Conservation (phyloP, 352 stramenopile genomes). For the Pythium chondricola region DNA sequence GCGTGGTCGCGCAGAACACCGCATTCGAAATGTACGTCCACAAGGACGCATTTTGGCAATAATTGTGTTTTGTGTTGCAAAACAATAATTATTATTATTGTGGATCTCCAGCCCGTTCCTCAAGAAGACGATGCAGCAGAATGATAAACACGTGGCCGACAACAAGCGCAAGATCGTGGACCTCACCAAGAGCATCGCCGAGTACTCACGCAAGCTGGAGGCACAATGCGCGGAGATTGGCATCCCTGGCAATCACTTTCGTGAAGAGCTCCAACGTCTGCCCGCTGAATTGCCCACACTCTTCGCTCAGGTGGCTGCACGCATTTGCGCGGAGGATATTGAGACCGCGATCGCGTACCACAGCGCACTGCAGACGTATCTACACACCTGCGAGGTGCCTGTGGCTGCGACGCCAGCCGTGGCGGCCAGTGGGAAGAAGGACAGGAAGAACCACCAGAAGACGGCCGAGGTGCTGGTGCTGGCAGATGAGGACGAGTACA, state of each 20-base stretch:
- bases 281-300: slow-evolving; percentile 47
- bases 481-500: slow-evolving; percentile 23
- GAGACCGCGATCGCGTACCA: slow-evolving; percentile 51
- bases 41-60: no score
- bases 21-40: slow-evolving; percentile 69
- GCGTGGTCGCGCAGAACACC: slow-evolving; percentile 69
- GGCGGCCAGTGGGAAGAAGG: slow-evolving; percentile 27
- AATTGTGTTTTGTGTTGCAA: no score
- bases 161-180: slow-evolving; percentile 78
- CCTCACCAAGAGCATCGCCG: slow-evolving; percentile 56
- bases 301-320: slow-evolving; percentile 36
- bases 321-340: slow-evolving; percentile 38
- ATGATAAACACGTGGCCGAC: slow-evolving; percentile 75
- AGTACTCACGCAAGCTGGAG: slow-evolving; percentile 69
- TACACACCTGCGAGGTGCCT: slow-evolving; percentile 47
- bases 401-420: slow-evolving; percentile 10
- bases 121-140: slow-evolving; percentile 71
- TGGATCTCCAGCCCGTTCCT: slow-evolving; percentile 77
- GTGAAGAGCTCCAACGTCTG: slow-evolving; percentile 54
- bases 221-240: slow-evolving; percentile 47
- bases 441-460: slow-evolving; percentile 36
- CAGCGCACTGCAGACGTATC: slow-evolving; percentile 52
- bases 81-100: no score
- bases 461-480: slow-evolving; percentile 6
- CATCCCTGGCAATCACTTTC: slow-evolving; percentile 57